Evolutionary conservation across 2,329 filamentous ascomycete species (phyloP).

Genomic region (Talaromyces atroroseus): DNA sequence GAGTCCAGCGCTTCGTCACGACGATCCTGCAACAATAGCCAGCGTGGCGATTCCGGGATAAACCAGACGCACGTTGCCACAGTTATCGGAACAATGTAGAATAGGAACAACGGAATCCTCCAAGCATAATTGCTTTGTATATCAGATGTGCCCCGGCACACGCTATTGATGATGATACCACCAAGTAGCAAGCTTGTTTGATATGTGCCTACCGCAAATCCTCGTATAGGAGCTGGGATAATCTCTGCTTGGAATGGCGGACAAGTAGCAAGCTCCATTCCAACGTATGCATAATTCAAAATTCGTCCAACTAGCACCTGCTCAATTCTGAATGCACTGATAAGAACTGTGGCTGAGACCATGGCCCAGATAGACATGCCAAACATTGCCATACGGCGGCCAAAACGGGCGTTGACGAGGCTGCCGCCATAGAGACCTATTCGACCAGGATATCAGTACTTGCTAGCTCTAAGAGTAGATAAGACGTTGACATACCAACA

Average conservation of each 20-base stretch:
- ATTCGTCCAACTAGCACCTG: constrained; percentile 12
- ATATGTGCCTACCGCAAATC: constrained; percentile 13
- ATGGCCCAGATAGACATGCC: constrained; percentile 13
- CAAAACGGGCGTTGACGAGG: constrained; percentile 9
- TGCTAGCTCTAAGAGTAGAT: too few relatives aligned
- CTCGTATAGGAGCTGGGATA: constrained; percentile 11
- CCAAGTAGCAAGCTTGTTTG: constrained; percentile 17
- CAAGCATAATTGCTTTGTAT: constrained; percentile 28
- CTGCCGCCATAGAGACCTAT: too few relatives aligned
- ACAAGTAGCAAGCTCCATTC: constrained; percentile 14
- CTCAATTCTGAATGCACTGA: constrained; percentile 8
- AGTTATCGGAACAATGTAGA: constrained; percentile 22
- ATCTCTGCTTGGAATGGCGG: constrained; percentile 13
- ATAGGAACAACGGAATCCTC: constrained; percentile 21
- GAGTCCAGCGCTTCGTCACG: constrained; percentile 30
- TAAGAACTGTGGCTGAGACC: constrained; percentile 8
- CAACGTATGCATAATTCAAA: constrained; percentile 12
- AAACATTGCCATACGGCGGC: constrained; percentile 13
- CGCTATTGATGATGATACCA: constrained; percentile 19
- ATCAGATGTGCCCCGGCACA: constrained; percentile 16
- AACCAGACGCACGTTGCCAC: constrained; percentile 21
- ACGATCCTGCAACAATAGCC: constrained; percentile 21
- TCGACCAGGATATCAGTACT: too few relatives aligned
- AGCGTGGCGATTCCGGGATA: constrained; percentile 25
- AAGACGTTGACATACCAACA: constrained; percentile 24